Percentiles rank a stretch among this genome's conserved stretches.
phyloP scores from a whole-genome alignment of 495 filamentous ascomycete genomes.

The Zalerion maritima region DNA sequence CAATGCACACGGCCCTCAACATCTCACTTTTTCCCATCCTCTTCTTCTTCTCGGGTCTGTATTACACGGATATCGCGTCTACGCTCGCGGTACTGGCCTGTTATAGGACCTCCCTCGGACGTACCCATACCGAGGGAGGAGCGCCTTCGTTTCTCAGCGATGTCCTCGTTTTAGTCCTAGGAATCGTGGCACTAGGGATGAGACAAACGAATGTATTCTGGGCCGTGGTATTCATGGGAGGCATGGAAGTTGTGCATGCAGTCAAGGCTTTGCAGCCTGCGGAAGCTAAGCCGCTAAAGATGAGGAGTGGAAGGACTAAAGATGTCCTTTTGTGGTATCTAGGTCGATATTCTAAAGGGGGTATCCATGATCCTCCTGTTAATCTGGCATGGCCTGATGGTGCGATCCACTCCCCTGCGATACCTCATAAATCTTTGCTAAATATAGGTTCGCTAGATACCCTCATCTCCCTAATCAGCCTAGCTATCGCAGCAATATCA shows the following conservation, averaged over 20 bases:
- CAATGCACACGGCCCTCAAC: slow-evolving; percentile 57
- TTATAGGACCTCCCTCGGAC: slow-evolving; percentile 43
- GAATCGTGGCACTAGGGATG: slow-evolving; percentile 52
- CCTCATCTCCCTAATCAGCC: slow-evolving; percentile 41
- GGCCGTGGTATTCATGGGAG: slow-evolving; percentile 77
- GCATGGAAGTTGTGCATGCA: slow-evolving; percentile 44
- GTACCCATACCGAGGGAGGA: slow-evolving; percentile 5
- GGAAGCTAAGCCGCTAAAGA: slow-evolving; percentile 10
- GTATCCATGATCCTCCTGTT: slow-evolving; percentile 52
- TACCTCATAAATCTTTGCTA: slow-evolving; percentile 10
- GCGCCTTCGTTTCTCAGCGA: slow-evolving; percentile 17
- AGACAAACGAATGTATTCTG: slow-evolving; percentile 96
- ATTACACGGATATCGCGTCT: slow-evolving; percentile 79
- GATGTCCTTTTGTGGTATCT: no score
- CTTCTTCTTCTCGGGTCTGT: slow-evolving; percentile 89
- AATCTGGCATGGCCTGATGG: slow-evolving; percentile 40
- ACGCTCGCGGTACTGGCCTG: slow-evolving; percentile 51
- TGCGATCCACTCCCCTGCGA: slow-evolving; percentile 12
- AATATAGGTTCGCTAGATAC: no score
- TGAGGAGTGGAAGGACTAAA: no score
- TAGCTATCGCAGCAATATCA: slow-evolving; percentile 38
- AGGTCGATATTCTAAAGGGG: slow-evolving; percentile 29
- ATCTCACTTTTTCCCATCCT: slow-evolving; percentile 76
- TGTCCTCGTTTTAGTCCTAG: slow-evolving; percentile 35
- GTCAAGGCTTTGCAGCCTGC: slow-evolving; percentile 23